Evolutionary conservation across 768 basidiomycete genomes (phyloP), one percentile per base, ranked within the genome.

Genomic region (Coprinellus micaceus): DNA sequence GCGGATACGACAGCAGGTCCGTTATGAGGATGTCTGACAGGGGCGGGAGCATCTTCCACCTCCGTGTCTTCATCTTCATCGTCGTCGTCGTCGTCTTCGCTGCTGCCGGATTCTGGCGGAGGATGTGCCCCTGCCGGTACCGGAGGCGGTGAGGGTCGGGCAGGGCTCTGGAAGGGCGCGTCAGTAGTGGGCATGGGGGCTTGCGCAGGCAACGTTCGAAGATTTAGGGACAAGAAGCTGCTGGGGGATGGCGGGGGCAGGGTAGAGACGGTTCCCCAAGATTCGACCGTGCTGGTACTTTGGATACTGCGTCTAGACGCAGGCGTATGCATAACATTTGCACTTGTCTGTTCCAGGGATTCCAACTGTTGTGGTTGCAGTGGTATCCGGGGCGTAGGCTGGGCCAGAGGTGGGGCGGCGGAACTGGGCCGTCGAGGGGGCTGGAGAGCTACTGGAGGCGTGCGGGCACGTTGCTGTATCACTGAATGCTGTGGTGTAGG

Each of bases 211-310:
- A 54, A 46, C 10, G 12, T 47, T 33, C 44, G 11, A 6, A 54
- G 45, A 21, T 54, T 54, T 1, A 54, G 45, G 6, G 53, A 54
- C 6, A 22, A 21, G 44, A 54, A 33, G 53, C 53, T 54, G 24
- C 41, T 54, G 6, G 43, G 43, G 19, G 53, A 45, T 29, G 26
- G 25, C 11, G 13, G 41, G 13, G 28, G 28, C 17, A 39, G 24
- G 21, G 43, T 29, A 15, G 53, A 45, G 10, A 54, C 53, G 10
- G 53, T 54, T 5, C 53, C 53, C 53, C 53, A 54, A 17, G 53
- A 54, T 28, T 45, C 44, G 3, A 39, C 44, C 15, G 43, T 54
- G 43, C 29, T 24, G 39, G 13, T 29, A 39, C 37, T 53, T 21
- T 53, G 37, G 15, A 46, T 54, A 24, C 53, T 54, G 53, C 33